Evolutionary conservation across 805 yeast genomes (phyloP), one percentile per base, ranked within the genome.

Genomic region (Saccharomycopsis capsularis): DNA sequence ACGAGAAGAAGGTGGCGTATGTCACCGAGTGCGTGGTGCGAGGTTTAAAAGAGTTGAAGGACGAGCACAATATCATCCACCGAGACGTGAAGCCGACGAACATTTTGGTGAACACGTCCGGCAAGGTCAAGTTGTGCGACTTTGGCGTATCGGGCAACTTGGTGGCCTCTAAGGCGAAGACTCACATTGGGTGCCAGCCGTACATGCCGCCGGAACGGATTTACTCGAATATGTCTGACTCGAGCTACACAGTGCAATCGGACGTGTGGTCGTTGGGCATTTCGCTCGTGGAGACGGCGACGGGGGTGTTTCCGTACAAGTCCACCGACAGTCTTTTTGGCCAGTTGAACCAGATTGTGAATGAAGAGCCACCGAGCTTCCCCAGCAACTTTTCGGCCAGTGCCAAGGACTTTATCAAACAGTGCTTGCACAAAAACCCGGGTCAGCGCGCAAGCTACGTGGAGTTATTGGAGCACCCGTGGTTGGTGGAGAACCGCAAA

Each of bases 121-220:
- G 99, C n/a, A 81, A 83, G 53, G 85, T 91, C 34, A 91, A 91
- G 64, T 70, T 91, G 25, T 88, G 96, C 69, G 99, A 91, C 67
- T 91, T 91, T 65, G 99, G 99, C 46, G 99, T 91, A 21, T 79
- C 89, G 47, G 98, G 98, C 18, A 91, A 91, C 61, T 69, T 91
- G 53, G 98, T 93, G 21, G 96, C 97, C 2, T 87, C 96, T 0
- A 72, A 91, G 58, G 98, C 98, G 15, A 81, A 88, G 59, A 91
- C 99, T 0, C 91, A 93, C 59, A 88, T 91, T 56, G 99, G 99
- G 3, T 91, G 99, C 66, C 99, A 93, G 67, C 85, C 95, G 1
- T 91, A 91, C 65, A 93, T 93, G 98, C 98, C 98, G 1, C 99
- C 99, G 1, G 99, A 91, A 63, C 76, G 99, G 60, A 93, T 93